These are phyloP conservation scores for Agaricus sinodeliciosus DNA, from an alignment of 768 basidiomycete genomes.

Conservation along the genomic window DNA sequence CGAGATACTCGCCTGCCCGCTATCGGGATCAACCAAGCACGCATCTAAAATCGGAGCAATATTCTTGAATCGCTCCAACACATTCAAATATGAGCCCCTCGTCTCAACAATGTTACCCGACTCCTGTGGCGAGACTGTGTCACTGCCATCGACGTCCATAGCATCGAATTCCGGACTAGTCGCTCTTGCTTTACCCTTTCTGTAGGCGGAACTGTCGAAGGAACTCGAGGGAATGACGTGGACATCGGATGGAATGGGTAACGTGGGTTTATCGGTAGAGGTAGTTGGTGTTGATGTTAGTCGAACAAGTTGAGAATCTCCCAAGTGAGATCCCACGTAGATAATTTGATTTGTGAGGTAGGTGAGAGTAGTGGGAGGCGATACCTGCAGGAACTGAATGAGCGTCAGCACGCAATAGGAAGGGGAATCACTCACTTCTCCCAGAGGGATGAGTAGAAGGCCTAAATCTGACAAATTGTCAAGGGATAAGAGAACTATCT, in stretches of 20 bases:
- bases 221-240: slow-evolving; percentile 29
- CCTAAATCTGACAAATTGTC: slow-evolving; percentile 34
- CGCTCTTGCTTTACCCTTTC: slow-evolving; percentile 34
- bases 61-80: slow-evolving; percentile 64
- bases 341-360: slow-evolving; percentile 65
- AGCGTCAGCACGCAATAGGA: neutral
- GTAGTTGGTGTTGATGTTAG: slow-evolving; percentile 45
- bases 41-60: slow-evolving; percentile 84
- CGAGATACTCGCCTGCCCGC: slow-evolving; percentile 48
- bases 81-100: slow-evolving; percentile 50
- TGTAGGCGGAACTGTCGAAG: slow-evolving; percentile 18
- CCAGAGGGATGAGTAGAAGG: slow-evolving; percentile 57
- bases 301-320: slow-evolving; percentile 72
- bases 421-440: slow-evolving; percentile 45
- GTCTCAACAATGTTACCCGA: slow-evolving; percentile 44
- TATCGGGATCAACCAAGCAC: slow-evolving; percentile 64
- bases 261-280: slow-evolving; percentile 31
- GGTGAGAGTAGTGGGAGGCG: slow-evolving; percentile 63
- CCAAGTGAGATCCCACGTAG: slow-evolving; percentile 77
- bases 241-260: slow-evolving; percentile 47
- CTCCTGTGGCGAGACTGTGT: slow-evolving; percentile 12
- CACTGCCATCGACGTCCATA: slow-evolving; percentile 28
- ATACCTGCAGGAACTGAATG: slow-evolving; percentile 37
- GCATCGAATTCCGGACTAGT: slow-evolving; percentile 21
- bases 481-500: slow-evolving; percentile 58